Evolutionary conservation across 2,329 filamentous ascomycete species (phyloP).

Genomic region (Zymoseptoria brevis): DNA sequence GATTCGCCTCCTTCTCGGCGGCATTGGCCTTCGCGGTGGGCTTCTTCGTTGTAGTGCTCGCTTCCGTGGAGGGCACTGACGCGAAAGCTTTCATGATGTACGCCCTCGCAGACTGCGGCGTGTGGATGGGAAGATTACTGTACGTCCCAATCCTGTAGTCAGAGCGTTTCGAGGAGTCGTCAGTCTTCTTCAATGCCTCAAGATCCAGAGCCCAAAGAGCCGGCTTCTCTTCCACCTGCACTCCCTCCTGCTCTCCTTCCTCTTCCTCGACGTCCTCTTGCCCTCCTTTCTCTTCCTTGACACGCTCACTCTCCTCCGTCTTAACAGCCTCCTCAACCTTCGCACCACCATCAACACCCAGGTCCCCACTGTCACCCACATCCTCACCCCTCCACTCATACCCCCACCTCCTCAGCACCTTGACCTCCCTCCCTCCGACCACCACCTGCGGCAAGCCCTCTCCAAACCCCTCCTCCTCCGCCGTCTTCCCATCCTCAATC

Average conservation of each 20-base stretch:
- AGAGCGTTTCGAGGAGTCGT: slow-evolving; percentile 21
- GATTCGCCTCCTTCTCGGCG: slow-evolving; percentile 59
- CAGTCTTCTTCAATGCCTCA: slow-evolving; percentile 45
- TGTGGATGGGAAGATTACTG: slow-evolving; percentile 61
- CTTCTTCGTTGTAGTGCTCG: slow-evolving; percentile 38
- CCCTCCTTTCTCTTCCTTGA: too few relatives aligned
- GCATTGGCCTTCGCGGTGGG: slow-evolving; percentile 46
- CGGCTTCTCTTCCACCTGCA: slow-evolving; percentile 31
- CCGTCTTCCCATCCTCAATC: slow-evolving; percentile 55
- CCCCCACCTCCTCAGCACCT: slow-evolving; percentile 68
- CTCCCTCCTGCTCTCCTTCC: slow-evolving; percentile 8
- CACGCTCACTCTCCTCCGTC: neutral
- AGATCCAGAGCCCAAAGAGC: slow-evolving; percentile 53
- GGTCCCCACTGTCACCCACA: too few relatives aligned
- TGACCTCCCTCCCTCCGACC: slow-evolving; percentile 65
- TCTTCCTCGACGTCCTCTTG: too few relatives aligned
- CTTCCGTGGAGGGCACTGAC: slow-evolving; percentile 31
- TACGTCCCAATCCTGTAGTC: slow-evolving; percentile 22
- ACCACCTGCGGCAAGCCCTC: slow-evolving; percentile 66
- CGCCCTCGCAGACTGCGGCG: slow-evolving; percentile 58
- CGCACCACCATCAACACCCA: neutral
- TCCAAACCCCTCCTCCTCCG: slow-evolving; percentile 64
- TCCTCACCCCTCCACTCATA: slow-evolving; percentile 49
- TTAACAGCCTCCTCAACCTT: slow-evolving; percentile 5
- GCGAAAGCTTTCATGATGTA: slow-evolving; percentile 55